These are phyloP conservation scores for Citrus reticulata DNA, from an alignment of 345 rosid species.

Conservation along the genomic window DNA sequence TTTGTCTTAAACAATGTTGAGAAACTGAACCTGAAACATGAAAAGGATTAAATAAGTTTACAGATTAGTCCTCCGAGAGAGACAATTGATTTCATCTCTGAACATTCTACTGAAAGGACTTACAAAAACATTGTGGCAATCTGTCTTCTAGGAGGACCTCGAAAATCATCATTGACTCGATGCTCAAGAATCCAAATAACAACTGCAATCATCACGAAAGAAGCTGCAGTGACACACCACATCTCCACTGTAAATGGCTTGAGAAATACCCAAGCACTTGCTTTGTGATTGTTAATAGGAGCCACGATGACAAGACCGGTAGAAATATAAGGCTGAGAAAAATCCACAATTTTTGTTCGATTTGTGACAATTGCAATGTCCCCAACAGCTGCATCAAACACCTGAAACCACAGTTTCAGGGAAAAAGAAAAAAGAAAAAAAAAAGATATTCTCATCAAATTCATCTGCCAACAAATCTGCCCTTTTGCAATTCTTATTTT, in stretches of 20 bases:
- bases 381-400: slow-evolving; percentile 64
- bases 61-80: background rate
- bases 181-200: slow-evolving; percentile 87
- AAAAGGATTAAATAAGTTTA: slow-evolving; percentile 7
- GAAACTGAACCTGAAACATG: slow-evolving; percentile 82
- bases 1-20: slow-evolving; percentile 80
- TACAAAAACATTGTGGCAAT: slow-evolving; percentile 55
- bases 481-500: background rate
- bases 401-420: slow-evolving; percentile 34
- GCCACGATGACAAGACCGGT: slow-evolving; percentile 75
- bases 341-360: slow-evolving; percentile 57
- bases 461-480: slow-evolving; percentile 2
- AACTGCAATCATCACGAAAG: slow-evolving; percentile 52
- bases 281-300: slow-evolving; percentile 33
- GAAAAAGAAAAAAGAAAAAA: background rate
- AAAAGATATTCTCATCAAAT: background rate
- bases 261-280: slow-evolving; percentile 65
- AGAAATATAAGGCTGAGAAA: slow-evolving; percentile 67
- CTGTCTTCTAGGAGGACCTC: slow-evolving; percentile 67
- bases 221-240: slow-evolving; percentile 53
- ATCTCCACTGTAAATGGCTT: slow-evolving; percentile 60
- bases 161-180: slow-evolving; percentile 64
- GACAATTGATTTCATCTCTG: background rate
- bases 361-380: slow-evolving; percentile 62
- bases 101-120: slow-evolving; percentile 22